A percentile compares a stretch with the other conserved stretches of the same genome.
phyloP scores from a whole-genome alignment of 768 basidiomycete genomes.

The Boletus subparvulus region DNA sequence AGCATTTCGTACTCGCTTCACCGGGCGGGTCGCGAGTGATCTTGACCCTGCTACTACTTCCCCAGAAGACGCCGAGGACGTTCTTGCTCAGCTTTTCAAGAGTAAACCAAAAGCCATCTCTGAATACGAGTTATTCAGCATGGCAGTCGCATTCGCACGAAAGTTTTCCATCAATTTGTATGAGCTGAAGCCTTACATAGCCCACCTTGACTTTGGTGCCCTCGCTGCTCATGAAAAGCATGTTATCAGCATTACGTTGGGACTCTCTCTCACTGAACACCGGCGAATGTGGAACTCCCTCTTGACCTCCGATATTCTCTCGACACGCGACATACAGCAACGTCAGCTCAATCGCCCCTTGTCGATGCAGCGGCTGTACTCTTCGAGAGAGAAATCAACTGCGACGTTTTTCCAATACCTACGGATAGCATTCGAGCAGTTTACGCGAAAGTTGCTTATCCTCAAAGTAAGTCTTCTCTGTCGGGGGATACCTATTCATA shows the following conservation, averaged over 20 bases:
- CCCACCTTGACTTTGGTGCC: slow-evolving; percentile 57
- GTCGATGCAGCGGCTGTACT: slow-evolving; percentile 59
- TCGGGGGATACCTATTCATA: too few species aligned
- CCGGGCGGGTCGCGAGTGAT: slow-evolving; percentile 25
- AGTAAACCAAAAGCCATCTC: slow-evolving; percentile 54
- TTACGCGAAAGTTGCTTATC: slow-evolving; percentile 56
- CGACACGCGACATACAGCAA: slow-evolving; percentile 48
- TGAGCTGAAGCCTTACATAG: slow-evolving; percentile 40
- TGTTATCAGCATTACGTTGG: slow-evolving; percentile 44
- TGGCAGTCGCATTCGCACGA: slow-evolving; percentile 46
- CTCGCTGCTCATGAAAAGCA: slow-evolving; percentile 54
- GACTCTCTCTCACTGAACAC: slow-evolving; percentile 40
- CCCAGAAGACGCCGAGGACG: slow-evolving; percentile 39
- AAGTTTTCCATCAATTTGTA: slow-evolving; percentile 43
- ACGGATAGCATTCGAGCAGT: slow-evolving; percentile 53
- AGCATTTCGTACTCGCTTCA: slow-evolving; percentile 46
- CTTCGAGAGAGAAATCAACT: slow-evolving; percentile 51
- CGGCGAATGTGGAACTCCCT: slow-evolving; percentile 65
- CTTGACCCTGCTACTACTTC: slow-evolving; percentile 24
- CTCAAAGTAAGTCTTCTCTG: slow-evolving; percentile 45
- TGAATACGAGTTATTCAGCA: slow-evolving; percentile 59
- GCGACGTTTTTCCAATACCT: slow-evolving; percentile 64
- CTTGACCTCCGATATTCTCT: slow-evolving; percentile 58
- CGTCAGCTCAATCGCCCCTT: slow-evolving; percentile 52
- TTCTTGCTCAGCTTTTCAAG: slow-evolving; percentile 48